These are phyloP conservation scores for Penstemon eatonii DNA, from an alignment of 257 asterid genomes.

Conservation along the genomic window DNA sequence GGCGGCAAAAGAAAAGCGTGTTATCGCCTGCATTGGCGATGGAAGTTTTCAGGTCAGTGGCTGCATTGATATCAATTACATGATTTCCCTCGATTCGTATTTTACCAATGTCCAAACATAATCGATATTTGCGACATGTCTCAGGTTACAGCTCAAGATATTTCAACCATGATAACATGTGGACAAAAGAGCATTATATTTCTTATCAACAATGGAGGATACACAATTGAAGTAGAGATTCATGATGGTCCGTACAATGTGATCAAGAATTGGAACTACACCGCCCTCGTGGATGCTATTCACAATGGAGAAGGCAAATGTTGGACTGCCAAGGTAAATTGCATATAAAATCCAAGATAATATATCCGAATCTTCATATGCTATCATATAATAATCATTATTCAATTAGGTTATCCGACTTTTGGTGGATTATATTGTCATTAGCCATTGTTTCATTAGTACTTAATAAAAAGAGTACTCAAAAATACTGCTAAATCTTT, in stretches of 20 bases:
- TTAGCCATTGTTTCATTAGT: too few relatives aligned
- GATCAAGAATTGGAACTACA: conserved; percentile 64
- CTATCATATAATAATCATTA: too few relatives aligned
- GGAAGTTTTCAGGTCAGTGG: conserved; percentile 54
- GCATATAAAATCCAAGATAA: too few relatives aligned
- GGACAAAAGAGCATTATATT: conserved; percentile 48
- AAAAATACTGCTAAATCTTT: too few relatives aligned
- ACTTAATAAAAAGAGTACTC: too few relatives aligned
- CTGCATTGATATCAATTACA: not conserved
- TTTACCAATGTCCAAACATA: not conserved
- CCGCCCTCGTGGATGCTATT: conserved; percentile 53
- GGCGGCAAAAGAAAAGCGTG: conserved; percentile 51
- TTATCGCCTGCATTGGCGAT: conserved; percentile 48
- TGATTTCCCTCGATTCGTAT: not conserved
- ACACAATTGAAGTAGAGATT: conserved; percentile 61
- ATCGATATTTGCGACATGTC: not conserved
- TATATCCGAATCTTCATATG: too few relatives aligned
- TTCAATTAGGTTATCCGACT: too few relatives aligned
- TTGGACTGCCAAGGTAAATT: conserved; percentile 55
- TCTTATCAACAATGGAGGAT: conserved; percentile 61
- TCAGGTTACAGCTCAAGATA: conserved; percentile 63
- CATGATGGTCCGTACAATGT: conserved; percentile 63
- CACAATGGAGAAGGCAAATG: conserved; percentile 60
- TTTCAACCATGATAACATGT: conserved; percentile 54
- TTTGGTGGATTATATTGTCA: too few relatives aligned